phyloP scores from a whole-genome alignment of 2,329 filamentous ascomycete genomes.

The Albophoma yamanashiensis region DNA sequence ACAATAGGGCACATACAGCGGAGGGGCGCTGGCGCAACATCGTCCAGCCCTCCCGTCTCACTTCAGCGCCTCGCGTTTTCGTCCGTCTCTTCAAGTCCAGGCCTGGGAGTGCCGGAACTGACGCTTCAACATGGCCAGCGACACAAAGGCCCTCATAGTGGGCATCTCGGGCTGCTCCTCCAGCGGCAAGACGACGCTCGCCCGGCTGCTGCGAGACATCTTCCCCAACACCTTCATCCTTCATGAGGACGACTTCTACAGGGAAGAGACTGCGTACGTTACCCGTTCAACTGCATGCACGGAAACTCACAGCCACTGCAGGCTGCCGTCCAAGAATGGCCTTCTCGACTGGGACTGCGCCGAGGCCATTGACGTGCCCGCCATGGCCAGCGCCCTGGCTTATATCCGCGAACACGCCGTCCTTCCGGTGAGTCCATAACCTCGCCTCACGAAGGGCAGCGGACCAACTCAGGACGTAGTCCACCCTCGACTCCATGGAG shows the following conservation, averaged over 20 bases:
- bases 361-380: constrained; percentile 61
- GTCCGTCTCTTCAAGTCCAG: neutral
- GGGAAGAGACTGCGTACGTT: constrained; percentile 58
- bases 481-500: constrained; percentile 30
- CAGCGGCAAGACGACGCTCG: constrained; percentile 90
- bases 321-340: constrained; percentile 44
- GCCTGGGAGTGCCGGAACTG: neutral
- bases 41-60: neutral
- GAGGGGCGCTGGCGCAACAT: neutral
- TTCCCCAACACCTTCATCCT: constrained; percentile 73
- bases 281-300: neutral
- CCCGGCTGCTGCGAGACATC: constrained; percentile 71
- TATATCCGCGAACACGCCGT: constrained; percentile 61
- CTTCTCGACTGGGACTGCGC: constrained; percentile 89
- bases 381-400: constrained; percentile 54
- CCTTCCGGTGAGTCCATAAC: constrained; percentile 41
- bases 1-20: neutral
- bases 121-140: constrained; percentile 14
- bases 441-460: neutral
- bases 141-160: constrained; percentile 51
- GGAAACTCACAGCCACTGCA: constrained; percentile 12
- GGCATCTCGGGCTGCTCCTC: constrained; percentile 85
- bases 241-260: constrained; percentile 95
- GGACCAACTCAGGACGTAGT: constrained; percentile 6
- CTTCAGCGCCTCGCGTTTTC: neutral